Evolutionary conservation across 495 filamentous ascomycete species (phyloP).

Genomic region (Parathielavia appendiculata): DNA sequence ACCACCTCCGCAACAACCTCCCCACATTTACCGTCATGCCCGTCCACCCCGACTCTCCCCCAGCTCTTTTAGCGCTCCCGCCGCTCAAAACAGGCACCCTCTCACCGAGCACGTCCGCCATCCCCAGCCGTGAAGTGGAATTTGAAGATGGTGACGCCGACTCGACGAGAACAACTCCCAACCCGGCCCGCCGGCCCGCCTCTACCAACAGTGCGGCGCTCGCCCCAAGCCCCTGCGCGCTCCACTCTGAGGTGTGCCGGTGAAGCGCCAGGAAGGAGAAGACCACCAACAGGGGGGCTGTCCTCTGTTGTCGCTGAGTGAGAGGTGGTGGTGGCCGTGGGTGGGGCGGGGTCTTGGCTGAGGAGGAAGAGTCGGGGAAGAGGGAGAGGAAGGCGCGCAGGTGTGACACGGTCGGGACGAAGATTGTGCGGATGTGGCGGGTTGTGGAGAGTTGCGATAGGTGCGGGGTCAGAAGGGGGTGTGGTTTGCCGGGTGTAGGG

Average conservation of each 20-base stretch:
- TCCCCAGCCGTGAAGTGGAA: no score
- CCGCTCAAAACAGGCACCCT: slow-evolving; percentile 61
- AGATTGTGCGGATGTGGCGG: slow-evolving; percentile 61
- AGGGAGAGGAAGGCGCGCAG: slow-evolving; percentile 69
- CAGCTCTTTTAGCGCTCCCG: no score
- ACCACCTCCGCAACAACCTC: slow-evolving; percentile 67
- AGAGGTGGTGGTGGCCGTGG: neutral
- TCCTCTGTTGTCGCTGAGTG: neutral
- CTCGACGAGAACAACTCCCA: slow-evolving; percentile 36
- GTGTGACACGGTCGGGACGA: slow-evolving; percentile 67
- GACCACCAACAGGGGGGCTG: slow-evolving; percentile 48
- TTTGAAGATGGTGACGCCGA: no score
- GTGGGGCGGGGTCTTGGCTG: slow-evolving; percentile 24
- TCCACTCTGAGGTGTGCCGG: slow-evolving; percentile 70
- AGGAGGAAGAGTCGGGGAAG: slow-evolving; percentile 38
- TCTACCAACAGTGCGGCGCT: slow-evolving; percentile 66
- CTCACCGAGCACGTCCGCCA: slow-evolving; percentile 46
- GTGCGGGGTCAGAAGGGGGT: slow-evolving; percentile 52
- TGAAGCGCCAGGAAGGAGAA: slow-evolving; percentile 66
- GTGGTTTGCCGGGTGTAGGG: no score
- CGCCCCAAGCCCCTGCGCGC: slow-evolving; percentile 71
- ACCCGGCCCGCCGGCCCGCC: slow-evolving; percentile 43
- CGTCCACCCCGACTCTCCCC: slow-evolving; percentile 49
- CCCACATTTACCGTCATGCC: slow-evolving; percentile 64
- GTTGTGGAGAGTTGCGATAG: slow-evolving; percentile 64